Evolutionary conservation across 2,329 filamentous ascomycete species (phyloP), one percentile per base, ranked within the genome.

Genomic region (Cladophialophora psammophila): DNA sequence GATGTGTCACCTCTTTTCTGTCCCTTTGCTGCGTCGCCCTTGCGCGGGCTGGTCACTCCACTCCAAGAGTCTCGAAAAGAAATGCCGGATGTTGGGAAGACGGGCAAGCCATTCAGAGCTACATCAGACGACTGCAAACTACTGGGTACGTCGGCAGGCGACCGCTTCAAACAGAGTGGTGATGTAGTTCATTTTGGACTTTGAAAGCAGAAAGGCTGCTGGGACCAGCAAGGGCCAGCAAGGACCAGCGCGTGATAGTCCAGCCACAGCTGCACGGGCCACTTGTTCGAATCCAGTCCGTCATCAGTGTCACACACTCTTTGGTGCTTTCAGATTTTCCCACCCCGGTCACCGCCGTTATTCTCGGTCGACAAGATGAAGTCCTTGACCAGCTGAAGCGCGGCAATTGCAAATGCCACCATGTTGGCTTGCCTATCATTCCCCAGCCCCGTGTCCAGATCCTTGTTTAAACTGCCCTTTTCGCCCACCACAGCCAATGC

Each of bases 401-500:
- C 86, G 75, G 87, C 86, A 2, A 82, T 79, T 0, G 87, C 86
- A 81, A 90, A 90, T 42, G 76, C 76, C 66, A 89, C 80, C 88
- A 90, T 90, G 73, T 90, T 90, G 59, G 71, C 83, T 73, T 86
- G 83, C 64, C 88, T 78, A 73, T 89, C 83, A 2, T 75, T 79
- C 8, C 80, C 83, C 31, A 83, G 76, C 7, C 83, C 85, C 1
- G 87, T 89, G 60, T 86, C 81, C 34, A 87, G 72, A 75, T 90
- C 88, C 63, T 81, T 82, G 61, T 81, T 85, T 66, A 82, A 80
- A 0, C 80, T 83, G 0, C 83, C 86, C n/a, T 77, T 77, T 13
- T 81, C 81, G 15, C 63, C 66, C 26, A 83, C 83, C 7, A 90
- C 85, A n/a, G 87, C 87, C 42, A 90, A 75, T 15, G 87, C 87